A percentile compares a stretch with the other conserved stretches of the same genome.
Conservation (phyloP, 208 protist genomes). For the Crithidia sp. region DNA sequence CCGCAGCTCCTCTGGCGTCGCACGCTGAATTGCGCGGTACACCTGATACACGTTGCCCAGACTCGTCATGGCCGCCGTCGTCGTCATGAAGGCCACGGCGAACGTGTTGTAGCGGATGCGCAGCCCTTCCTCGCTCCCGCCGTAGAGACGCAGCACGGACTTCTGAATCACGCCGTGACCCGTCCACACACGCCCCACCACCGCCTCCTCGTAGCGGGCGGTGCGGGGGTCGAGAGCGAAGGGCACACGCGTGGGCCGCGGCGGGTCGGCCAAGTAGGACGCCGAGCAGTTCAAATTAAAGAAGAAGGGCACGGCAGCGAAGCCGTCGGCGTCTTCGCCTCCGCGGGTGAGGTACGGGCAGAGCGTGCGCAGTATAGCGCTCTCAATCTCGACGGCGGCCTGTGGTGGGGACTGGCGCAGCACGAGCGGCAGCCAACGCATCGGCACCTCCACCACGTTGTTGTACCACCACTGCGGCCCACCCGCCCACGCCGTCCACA, state of each 20-base stretch:
- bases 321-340: conserved; percentile 2
- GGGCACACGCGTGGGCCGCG: conserved; percentile 29
- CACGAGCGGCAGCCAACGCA: conserved; percentile 45
- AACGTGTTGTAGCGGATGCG: conserved; percentile 78
- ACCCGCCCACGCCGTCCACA: conserved; percentile 66
- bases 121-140: conserved; percentile 36
- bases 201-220: conserved; percentile 14
- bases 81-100: conserved; percentile 45
- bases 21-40: conserved; percentile 47
- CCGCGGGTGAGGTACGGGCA: conserved; percentile 42
- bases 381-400: conserved; percentile 52
- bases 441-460: conserved; percentile 56
- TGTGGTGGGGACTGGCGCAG: conserved; percentile 57
- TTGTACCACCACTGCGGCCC: conserved; percentile 77
- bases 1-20: conserved; percentile 7
- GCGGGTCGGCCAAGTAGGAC: conserved; percentile 43
- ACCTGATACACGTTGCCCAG: conserved; percentile 73
- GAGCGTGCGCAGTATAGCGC: conserved; percentile 30
- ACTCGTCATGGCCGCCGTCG: conserved; percentile 45
- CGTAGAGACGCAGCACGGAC: conserved; percentile 60
- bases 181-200: conserved; percentile 35
- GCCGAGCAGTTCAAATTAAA: conserved; percentile 61
- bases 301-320: conserved; percentile 39
- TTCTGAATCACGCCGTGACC: conserved; percentile 62
- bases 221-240: conserved; percentile 21